These are phyloP conservation scores for Microsporum audouinii DNA, from an alignment of 2,329 filamentous ascomycete species.

Conservation along the genomic window DNA sequence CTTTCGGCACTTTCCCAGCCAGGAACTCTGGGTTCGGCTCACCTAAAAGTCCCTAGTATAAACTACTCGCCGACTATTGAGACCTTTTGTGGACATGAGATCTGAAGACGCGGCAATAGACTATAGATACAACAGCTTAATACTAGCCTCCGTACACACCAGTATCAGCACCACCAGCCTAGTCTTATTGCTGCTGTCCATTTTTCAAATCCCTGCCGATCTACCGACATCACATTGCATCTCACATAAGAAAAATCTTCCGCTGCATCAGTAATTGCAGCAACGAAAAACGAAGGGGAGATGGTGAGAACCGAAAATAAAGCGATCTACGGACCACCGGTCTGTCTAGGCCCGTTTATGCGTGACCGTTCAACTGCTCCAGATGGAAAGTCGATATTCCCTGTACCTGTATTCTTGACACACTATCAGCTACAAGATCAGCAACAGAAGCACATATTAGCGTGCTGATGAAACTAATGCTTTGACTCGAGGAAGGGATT, in stretches of 20 bases:
- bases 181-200: background rate
- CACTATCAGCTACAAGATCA: background rate
- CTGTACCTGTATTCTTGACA: background rate
- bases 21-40: background rate
- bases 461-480: background rate
- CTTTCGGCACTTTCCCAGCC: background rate
- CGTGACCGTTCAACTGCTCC: background rate
- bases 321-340: background rate
- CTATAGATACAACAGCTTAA: background rate
- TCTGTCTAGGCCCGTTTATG: background rate
- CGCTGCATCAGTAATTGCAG: background rate
- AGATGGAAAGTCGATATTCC: background rate
- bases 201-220: background rate
- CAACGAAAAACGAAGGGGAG: background rate
- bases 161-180: background rate
- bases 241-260: background rate
- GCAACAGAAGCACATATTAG: background rate
- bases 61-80: background rate
- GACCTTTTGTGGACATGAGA: background rate
- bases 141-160: background rate
- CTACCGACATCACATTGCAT: background rate
- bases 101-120: background rate
- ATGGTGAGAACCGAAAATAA: background rate
- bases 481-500: background rate
- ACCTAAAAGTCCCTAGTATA: background rate